Conservation (phyloP, 2,329 filamentous ascomycete genomes). For the Tolypocladium paradoxum region DNA sequence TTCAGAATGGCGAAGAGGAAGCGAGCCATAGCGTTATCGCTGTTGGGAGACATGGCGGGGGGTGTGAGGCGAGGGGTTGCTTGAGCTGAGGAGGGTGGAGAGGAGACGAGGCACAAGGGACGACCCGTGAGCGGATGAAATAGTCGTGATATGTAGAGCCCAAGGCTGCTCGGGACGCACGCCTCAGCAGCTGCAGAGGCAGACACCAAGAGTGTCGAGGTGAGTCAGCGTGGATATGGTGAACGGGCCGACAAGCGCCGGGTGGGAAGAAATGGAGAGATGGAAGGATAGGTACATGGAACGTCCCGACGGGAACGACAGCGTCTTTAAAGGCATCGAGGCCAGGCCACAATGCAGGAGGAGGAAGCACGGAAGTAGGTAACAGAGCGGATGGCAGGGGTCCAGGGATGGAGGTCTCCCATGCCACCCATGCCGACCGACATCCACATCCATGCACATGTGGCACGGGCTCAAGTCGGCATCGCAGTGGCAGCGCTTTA, state of each 20-base stretch:
- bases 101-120: not conserved
- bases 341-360: not conserved
- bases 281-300: not conserved
- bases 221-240: not conserved
- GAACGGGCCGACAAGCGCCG: not conserved
- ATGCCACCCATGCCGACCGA: not conserved
- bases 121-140: not conserved
- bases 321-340: not conserved
- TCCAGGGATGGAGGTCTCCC: not conserved
- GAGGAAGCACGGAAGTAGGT: not conserved
- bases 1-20: conserved; percentile 49
- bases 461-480: not conserved
- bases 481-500: not conserved
- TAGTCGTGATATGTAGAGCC: not conserved
- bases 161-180: not conserved
- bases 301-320: not conserved
- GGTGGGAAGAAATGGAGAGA: not conserved
- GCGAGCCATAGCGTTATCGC: conserved; percentile 45
- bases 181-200: not conserved
- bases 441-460: not conserved
- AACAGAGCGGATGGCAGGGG: not conserved
- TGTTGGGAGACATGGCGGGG: conserved; percentile 38
- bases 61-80: not conserved
- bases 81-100: not conserved
- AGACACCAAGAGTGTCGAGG: not conserved